Evolutionary conservation across 306 rosid genomes (phyloP), one percentile per base, ranked within the genome.

Genomic region (Bauhinia variegata): DNA sequence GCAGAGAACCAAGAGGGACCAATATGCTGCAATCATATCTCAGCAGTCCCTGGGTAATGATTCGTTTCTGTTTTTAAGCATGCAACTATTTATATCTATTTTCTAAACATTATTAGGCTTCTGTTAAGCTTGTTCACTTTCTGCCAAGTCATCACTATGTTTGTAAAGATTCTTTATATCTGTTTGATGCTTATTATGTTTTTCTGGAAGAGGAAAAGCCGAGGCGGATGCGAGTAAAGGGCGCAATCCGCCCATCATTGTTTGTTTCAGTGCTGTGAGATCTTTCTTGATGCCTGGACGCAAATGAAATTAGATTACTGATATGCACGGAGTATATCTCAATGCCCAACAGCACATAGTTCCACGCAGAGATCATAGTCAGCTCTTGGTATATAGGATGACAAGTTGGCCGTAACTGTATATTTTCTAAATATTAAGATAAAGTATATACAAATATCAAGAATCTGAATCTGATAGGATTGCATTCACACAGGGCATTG

Each of bases 41-140:
- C 85, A 80, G 64, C 89, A 79, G 56, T 80, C 72, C 63, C 78
- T 67, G 0, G 88, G 98, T 93, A 83, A 58, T 57, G 6, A 18
- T 67, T 53, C 70, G 16, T 58, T 64, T 57, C 19, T 49, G 46
- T 14, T 1, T 36, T 11, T 65, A 11, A 2, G 34, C 11, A 5
- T 54, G 62, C 63, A 15, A n/a, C 11, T 43, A 8, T 64, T 60
- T 53, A 7, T 23, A 41, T 14, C 19, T 34, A 11, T 73, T 14
- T 67, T 28, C 17, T 17, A 55, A 39, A 5, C 33, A 7, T 32
- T 62, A 6, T 30, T 42, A 16, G 12, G 33, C 46, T 32, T 7
- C 13, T 7, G 9, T 3, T 39, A 23, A 44, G 58, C 52, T 1
- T 41, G 23, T 71, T 60, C 42, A 30, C 7, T 37, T 44, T 12